Evolutionary conservation across 2,329 filamentous ascomycete genomes (phyloP).

Genomic region (Fusarium sp.): DNA sequence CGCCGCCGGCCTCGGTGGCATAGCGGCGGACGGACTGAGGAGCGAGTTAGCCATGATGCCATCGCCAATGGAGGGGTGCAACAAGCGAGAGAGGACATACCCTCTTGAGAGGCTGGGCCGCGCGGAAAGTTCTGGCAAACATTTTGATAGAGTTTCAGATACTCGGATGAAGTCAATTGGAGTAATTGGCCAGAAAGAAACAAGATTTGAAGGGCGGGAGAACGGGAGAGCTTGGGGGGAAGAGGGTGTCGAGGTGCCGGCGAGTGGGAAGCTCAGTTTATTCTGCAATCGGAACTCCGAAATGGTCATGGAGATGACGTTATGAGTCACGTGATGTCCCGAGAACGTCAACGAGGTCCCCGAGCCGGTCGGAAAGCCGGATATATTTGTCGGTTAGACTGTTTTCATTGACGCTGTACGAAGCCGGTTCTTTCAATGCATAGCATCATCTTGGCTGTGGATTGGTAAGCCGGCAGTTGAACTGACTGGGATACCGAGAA

Average conservation of each 20-base stretch:
- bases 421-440: neutral
- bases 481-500: neutral
- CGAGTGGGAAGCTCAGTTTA: constrained; percentile 14
- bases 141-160: constrained; percentile 58
- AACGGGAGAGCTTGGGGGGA: constrained; percentile 22
- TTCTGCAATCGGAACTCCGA: constrained; percentile 14
- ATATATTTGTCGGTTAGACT: neutral
- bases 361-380: constrained; percentile 3
- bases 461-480: constrained; percentile 11
- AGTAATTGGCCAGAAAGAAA: constrained; percentile 32
- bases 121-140: constrained; percentile 76
- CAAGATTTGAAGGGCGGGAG: constrained; percentile 11
- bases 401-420: neutral
- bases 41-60: constrained; percentile 46
- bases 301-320: constrained; percentile 36
- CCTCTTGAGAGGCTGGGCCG: constrained; percentile 73
- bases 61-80: constrained; percentile 7
- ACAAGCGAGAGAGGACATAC: constrained; percentile 57
- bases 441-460: neutral
- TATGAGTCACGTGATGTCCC: constrained; percentile 37
- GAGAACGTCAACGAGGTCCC: neutral
- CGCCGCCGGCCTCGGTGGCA: constrained; percentile 70
- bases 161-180: constrained; percentile 39
- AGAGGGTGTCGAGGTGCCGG: constrained; percentile 15
- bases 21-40: constrained; percentile 70